These are phyloP conservation scores for Xylaria arbuscula DNA, from an alignment of 2,329 filamentous ascomycete genomes.

Conservation along the genomic window DNA sequence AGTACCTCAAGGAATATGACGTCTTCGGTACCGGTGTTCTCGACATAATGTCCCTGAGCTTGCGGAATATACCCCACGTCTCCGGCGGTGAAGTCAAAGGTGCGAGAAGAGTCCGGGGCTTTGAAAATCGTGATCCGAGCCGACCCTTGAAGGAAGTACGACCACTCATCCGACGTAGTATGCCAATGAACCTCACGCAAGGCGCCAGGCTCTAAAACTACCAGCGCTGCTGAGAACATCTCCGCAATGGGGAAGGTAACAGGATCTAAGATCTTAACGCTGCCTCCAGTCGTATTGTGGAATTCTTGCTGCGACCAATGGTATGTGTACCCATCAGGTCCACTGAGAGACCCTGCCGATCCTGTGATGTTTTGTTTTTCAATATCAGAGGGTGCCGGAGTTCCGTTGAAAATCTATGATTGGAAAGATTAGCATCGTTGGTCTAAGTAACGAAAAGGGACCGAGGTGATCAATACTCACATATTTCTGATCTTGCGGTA, in stretches of 20 bases:
- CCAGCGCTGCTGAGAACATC: conserved; percentile 66
- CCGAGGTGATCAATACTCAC: conserved; percentile 39
- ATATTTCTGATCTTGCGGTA: conserved; percentile 61
- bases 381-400: conserved; percentile 58
- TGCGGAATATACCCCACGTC: conserved; percentile 70
- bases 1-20: conserved; percentile 70
- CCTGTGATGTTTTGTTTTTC: conserved; percentile 60
- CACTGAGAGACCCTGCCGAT: conserved; percentile 56
- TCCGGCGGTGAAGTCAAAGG: conserved; percentile 69
- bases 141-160: conserved; percentile 67
- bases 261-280: conserved; percentile 69
- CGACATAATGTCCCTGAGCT: conserved; percentile 67
- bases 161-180: conserved; percentile 69
- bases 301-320: conserved; percentile 64
- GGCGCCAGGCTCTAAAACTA: conserved; percentile 69
- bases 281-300: conserved; percentile 64
- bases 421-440: conserved; percentile 13
- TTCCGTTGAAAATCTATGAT: conserved; percentile 62
- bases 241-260: conserved; percentile 66
- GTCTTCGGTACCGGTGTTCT: conserved; percentile 69
- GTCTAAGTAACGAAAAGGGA: background rate
- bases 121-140: conserved; percentile 67
- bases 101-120: conserved; percentile 61
- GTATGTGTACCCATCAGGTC: conserved; percentile 58
- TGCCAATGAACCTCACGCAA: conserved; percentile 75